Percentiles rank a stretch among this genome's conserved stretches.
Evolutionary conservation across 2,329 filamentous ascomycete genomes (phyloP).

Genomic region (Xylaria hypoxylon): DNA sequence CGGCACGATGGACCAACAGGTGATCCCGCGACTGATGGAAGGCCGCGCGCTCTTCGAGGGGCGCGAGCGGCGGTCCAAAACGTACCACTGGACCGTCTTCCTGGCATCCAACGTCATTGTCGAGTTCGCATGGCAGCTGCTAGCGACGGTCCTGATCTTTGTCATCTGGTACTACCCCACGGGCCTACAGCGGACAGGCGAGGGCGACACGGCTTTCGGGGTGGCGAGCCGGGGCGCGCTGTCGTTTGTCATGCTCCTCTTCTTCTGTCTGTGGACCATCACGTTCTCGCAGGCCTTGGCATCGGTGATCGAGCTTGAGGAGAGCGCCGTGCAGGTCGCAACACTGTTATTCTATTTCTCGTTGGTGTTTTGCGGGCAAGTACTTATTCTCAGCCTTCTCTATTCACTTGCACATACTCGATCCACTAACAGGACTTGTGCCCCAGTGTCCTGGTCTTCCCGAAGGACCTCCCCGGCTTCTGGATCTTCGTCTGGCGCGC

Average conservation of each 20-base stretch:
- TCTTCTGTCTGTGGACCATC: conserved; percentile 25
- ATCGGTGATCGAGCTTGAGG: conserved; percentile 13
- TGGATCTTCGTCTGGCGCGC: too few relatives aligned
- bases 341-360: conserved; percentile 26
- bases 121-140: conserved; percentile 66
- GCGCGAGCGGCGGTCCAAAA: conserved; percentile 81
- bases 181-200: conserved; percentile 21
- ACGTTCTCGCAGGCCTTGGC: conserved; percentile 29
- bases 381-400: too few relatives aligned
- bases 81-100: conserved; percentile 86
- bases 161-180: conserved; percentile 38
- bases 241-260: conserved; percentile 22
- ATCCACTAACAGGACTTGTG: too few relatives aligned
- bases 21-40: conserved; percentile 84
- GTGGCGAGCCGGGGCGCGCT: too few relatives aligned
- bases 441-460: too few relatives aligned
- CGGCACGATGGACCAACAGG: conserved; percentile 79
- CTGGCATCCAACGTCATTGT: conserved; percentile 83
- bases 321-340: conserved; percentile 22
- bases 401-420: too few relatives aligned
- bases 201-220: too few relatives aligned
- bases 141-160: conserved; percentile 23
- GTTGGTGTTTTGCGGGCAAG: conserved; percentile 37
- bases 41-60: conserved; percentile 84
- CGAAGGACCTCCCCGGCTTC: too few relatives aligned